Percentiles rank a stretch among this genome's conserved stretches.
phyloP scores from a whole-genome alignment of 148 eudicot species.

The Dianthus caryophyllus region DNA sequence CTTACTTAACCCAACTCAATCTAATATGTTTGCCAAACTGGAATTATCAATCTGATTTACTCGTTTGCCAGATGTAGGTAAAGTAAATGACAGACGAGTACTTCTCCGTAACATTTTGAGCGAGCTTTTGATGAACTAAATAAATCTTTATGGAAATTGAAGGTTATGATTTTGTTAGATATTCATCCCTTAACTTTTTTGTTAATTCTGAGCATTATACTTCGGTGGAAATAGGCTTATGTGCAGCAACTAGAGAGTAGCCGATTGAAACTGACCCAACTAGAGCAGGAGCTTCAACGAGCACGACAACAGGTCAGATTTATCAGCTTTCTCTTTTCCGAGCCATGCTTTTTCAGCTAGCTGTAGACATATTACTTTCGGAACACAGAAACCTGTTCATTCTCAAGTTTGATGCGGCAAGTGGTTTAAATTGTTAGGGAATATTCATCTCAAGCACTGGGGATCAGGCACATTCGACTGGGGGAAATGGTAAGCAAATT shows the following conservation, averaged over 20 bases:
- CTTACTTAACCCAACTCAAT: too few relatives aligned
- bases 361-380: background rate
- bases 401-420: background rate
- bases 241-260: slow-evolving; percentile 53
- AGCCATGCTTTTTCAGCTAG: background rate
- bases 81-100: background rate
- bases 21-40: too few relatives aligned
- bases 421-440: slow-evolving; percentile 24
- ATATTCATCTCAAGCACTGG: slow-evolving; percentile 47
- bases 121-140: too few relatives aligned
- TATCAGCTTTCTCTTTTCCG: background rate
- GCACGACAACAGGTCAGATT: slow-evolving; percentile 51
- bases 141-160: too few relatives aligned
- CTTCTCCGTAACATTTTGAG: background rate
- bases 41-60: too few relatives aligned
- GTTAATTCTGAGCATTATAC: background rate
- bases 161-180: background rate
- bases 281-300: slow-evolving; percentile 54
- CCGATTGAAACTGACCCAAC: slow-evolving; percentile 50
- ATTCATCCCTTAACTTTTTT: background rate
- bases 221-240: slow-evolving; percentile 36
- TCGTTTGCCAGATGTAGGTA: background rate
- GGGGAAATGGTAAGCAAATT: slow-evolving; percentile 44
- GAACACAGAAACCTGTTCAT: background rate
- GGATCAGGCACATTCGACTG: slow-evolving; percentile 46